Evolutionary conservation across 306 rosid species (phyloP).

Genomic region (Vicia villosa): DNA sequence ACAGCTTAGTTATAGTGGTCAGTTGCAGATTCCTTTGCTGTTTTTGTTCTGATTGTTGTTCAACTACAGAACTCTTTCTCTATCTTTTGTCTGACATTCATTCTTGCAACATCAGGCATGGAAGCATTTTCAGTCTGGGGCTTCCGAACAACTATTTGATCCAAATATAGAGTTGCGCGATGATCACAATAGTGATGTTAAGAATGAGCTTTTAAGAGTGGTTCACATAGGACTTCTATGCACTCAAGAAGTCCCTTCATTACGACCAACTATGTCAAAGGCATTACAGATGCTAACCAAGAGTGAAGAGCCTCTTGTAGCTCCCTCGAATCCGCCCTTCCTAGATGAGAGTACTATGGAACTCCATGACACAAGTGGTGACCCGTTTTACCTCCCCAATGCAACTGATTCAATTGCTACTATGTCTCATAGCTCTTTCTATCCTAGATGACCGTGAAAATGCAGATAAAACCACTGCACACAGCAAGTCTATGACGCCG

Average conservation of each 20-base stretch:
- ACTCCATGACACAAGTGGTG: constrained; percentile 55
- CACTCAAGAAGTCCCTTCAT: constrained; percentile 76
- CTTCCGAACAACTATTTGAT: constrained; percentile 59
- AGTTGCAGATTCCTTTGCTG: constrained; percentile 35
- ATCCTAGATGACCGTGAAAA: constrained; percentile 60
- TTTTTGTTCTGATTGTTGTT: constrained; percentile 23
- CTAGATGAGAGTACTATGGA: constrained; percentile 86
- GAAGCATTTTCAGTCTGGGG: constrained; percentile 76
- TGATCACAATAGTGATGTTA: constrained; percentile 32
- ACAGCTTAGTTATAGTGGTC: constrained; percentile 71
- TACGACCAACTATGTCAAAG: constrained; percentile 82
- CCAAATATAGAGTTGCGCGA: constrained; percentile 66
- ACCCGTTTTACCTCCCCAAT: constrained; percentile 46
- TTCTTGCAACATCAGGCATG: constrained; percentile 62
- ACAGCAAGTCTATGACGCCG: neutral
- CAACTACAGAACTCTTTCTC: constrained; percentile 1
- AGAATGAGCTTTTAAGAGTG: constrained; percentile 63
- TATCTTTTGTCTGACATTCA: constrained; percentile 1
- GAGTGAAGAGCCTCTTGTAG: constrained; percentile 62
- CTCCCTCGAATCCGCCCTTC: constrained; percentile 90
- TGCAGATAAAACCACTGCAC: constrained; percentile 31
- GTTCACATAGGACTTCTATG: constrained; percentile 82
- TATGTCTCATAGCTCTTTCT: constrained; percentile 67
- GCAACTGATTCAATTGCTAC: constrained; percentile 66
- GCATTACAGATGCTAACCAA: constrained; percentile 70